phyloP scores from a whole-genome alignment of 202 grass and related monocot genomes.

The Panicum virgatum region DNA sequence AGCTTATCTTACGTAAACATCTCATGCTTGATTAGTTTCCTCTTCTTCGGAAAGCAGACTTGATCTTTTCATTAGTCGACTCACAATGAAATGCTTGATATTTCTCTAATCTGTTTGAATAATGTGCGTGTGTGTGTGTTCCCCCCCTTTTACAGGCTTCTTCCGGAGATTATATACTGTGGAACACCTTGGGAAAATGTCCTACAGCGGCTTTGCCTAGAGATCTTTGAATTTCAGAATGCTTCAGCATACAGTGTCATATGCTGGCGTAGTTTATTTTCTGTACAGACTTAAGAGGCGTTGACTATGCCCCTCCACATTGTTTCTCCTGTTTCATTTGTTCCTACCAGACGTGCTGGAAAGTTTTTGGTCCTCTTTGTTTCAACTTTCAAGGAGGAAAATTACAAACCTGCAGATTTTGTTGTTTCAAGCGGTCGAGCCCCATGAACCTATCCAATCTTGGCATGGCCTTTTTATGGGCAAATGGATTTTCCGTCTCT shows the following conservation, averaged over 20 bases:
- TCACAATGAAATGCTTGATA: not conserved
- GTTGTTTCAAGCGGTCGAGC: not conserved
- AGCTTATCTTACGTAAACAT: not conserved
- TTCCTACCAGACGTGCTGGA: not conserved
- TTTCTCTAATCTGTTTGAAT: slow-evolving; percentile 7
- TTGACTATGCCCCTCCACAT: not conserved
- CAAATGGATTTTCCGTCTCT: too few species aligned
- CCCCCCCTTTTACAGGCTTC: slow-evolving; percentile 61
- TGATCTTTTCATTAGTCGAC: not conserved
- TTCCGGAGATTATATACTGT: slow-evolving; percentile 92
- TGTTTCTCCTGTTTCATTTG: not conserved
- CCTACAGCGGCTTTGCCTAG: slow-evolving; percentile 60
- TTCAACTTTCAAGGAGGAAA: slow-evolving; percentile 1
- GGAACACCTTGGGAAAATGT: slow-evolving; percentile 94
- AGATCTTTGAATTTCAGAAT: slow-evolving; percentile 30
- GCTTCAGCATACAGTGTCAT: not conserved
- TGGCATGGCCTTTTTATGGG: too few species aligned
- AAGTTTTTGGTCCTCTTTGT: not conserved
- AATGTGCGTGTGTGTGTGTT: not conserved
- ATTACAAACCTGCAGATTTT: slow-evolving; percentile 25
- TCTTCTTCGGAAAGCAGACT: not conserved
- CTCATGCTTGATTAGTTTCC: not conserved
- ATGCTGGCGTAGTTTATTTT: not conserved
- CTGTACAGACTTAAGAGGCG: not conserved
- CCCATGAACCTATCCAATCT: too few species aligned